These are phyloP conservation scores for Amylostereum areolatum DNA, from an alignment of 1,284 basidiomycete genomes.

Conservation along the genomic window DNA sequence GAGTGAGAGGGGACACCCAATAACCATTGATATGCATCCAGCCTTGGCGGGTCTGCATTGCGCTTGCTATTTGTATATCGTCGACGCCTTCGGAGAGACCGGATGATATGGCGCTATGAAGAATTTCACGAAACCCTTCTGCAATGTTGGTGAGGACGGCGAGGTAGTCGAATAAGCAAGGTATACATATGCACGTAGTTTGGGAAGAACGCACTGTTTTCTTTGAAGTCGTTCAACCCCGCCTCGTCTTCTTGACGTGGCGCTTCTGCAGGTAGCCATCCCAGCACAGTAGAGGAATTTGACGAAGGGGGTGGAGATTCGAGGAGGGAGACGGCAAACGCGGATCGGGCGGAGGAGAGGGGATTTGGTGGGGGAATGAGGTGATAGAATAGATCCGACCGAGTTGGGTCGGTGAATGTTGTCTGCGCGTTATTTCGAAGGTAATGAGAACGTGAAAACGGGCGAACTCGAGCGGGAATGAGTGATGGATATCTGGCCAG, in stretches of 20 bases:
- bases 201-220: slow-evolving; percentile 47
- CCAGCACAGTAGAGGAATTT: slow-evolving; percentile 51
- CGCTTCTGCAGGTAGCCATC: slow-evolving; percentile 60
- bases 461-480: too few relatives aligned
- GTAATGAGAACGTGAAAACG: too few relatives aligned
- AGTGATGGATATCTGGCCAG: too few relatives aligned
- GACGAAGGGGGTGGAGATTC: slow-evolving; percentile 34
- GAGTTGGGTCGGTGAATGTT: slow-evolving; percentile 43
- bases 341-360: slow-evolving; percentile 35
- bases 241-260: slow-evolving; percentile 32
- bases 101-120: slow-evolving; percentile 53
- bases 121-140: slow-evolving; percentile 53
- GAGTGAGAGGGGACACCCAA: not conserved
- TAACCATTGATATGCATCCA: slow-evolving; percentile 83
- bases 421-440: not conserved
- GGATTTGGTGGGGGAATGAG: slow-evolving; percentile 46
- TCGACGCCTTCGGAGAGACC: slow-evolving; percentile 54
- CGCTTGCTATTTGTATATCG: slow-evolving; percentile 59
- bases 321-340: slow-evolving; percentile 63
- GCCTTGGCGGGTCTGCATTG: slow-evolving; percentile 57
- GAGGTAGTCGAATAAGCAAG: too few relatives aligned
- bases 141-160: not conserved
- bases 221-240: slow-evolving; percentile 60
- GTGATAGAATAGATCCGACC: slow-evolving; percentile 67
- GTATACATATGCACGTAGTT: too few relatives aligned